phyloP scores from a whole-genome alignment of 129 eudicot species.

The Tagetes erecta region DNA sequence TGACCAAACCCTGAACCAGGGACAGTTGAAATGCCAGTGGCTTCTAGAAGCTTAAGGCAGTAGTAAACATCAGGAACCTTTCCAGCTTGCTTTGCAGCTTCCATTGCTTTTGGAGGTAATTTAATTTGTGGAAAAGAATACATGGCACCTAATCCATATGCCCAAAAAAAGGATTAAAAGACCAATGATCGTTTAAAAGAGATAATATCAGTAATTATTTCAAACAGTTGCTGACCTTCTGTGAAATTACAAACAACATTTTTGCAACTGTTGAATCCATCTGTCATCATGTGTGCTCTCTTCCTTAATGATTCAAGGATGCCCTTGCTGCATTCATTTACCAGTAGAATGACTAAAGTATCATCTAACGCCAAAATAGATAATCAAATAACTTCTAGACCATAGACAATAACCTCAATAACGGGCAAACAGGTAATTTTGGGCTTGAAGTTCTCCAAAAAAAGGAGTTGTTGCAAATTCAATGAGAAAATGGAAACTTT shows the following conservation, averaged over 20 bases:
- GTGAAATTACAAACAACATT: slow-evolving; percentile 95
- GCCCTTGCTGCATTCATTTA: slow-evolving; percentile 74
- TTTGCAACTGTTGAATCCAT: slow-evolving; percentile 97
- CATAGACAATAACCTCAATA: slow-evolving; percentile 13
- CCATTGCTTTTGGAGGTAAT: slow-evolving; percentile 89
- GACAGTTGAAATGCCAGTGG: slow-evolving; percentile 98
- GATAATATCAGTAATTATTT: background rate
- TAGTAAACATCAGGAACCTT: slow-evolving; percentile 95
- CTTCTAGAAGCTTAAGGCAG: slow-evolving; percentile 92
- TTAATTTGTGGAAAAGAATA: slow-evolving; percentile 95
- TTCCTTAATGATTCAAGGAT: slow-evolving; percentile 88
- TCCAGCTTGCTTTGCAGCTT: slow-evolving; percentile 77
- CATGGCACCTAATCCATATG: slow-evolving; percentile 77
- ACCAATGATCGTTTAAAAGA: background rate
- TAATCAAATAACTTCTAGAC: background rate
- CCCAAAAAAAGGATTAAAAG: background rate
- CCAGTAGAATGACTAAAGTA: slow-evolving; percentile 13
- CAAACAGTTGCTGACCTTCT: slow-evolving; percentile 59
- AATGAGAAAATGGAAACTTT: background rate
- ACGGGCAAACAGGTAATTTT: background rate
- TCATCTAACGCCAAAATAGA: background rate
- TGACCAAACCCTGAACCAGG: slow-evolving; percentile 99
- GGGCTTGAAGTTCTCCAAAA: background rate
- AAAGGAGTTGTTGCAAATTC: slow-evolving; percentile 5
- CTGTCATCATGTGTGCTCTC: slow-evolving; percentile 97